These are phyloP conservation scores for Plasmodium reichenowi DNA, from an alignment of 169 alveolate species.

Conservation along the genomic window DNA sequence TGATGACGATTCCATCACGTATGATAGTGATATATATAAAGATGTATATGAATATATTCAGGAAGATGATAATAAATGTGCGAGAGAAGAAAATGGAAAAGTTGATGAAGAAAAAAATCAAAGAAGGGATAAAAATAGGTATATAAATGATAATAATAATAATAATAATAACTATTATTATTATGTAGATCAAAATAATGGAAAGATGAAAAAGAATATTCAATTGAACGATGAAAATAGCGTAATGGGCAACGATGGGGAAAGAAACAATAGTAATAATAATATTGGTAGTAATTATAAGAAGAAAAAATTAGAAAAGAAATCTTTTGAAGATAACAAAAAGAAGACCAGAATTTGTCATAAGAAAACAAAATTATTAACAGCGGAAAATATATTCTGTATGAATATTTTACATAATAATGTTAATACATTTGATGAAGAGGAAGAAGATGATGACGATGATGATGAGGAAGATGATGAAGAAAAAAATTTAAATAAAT, in stretches of 20 bases:
- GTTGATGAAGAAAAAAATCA: neutral
- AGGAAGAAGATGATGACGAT: slow-evolving; percentile 74
- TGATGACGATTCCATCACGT: too few relatives aligned
- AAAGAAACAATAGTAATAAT: slow-evolving; percentile 9
- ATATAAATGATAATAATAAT: neutral
- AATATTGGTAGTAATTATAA: neutral
- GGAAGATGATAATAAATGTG: neutral
- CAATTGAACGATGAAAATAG: too few relatives aligned
- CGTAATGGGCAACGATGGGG: neutral
- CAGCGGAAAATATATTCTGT: slow-evolving; percentile 73
- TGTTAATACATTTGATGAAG: slow-evolving; percentile 77
- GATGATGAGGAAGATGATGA: slow-evolving; percentile 42
- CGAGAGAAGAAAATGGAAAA: neutral
- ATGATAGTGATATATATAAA: too few relatives aligned
- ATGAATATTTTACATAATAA: slow-evolving; percentile 75
- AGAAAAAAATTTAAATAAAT: slow-evolving; percentile 57
- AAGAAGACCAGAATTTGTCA: slow-evolving; percentile 11
- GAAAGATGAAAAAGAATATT: slow-evolving; percentile 3
- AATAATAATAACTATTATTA: neutral
- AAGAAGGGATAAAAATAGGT: neutral
- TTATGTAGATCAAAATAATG: slow-evolving; percentile 8
- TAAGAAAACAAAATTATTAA: slow-evolving; percentile 50
- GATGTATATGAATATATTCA: too few relatives aligned
- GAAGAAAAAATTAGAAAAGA: slow-evolving; percentile 13
- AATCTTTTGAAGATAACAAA: slow-evolving; percentile 8